Base-by-base conservation (phyloP, 495 filamentous ascomycete species). In the Hypoxylon lienhwacheense region DNA sequence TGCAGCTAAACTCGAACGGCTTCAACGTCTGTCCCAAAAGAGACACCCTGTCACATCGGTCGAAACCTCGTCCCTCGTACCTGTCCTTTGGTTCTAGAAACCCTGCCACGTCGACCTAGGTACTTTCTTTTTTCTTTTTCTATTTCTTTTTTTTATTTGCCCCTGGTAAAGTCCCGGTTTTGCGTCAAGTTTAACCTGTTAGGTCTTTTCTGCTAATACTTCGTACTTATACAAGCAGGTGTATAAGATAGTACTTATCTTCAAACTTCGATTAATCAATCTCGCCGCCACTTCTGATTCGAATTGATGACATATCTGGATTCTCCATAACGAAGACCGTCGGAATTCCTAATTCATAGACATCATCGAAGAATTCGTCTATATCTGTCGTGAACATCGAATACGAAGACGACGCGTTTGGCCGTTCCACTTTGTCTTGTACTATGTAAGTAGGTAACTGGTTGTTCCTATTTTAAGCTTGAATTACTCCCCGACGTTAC, bases 401-500 rank as follows among this genome's bases (percentile, higher is more conserved):
- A 42, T 10, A 20, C 32, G 8, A 36, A 22, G 29, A 41, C 25
- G 10, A 17, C 7, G 21, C 41, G 26, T 34, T 29, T 36, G 45
- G 26, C 21, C 16, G 28, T 61, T 55, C 39, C 46, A 51, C 22
- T 17, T n/a, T 19, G 42, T 24, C 25, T 48, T 48, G 58, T 61
- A n/a, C n/a, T n/a, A n/a, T n/a, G n/a, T n/a, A n/a, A n/a, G n/a
- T n/a, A 55, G 56, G 58, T 61, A 56, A 53, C 58, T 42, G 21
- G 40, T 34, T 48, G 42, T 47, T 52, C 47, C 56, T 56, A 61
- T 48, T 61, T 61, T 61, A 61, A 61, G 58, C 58, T 61, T 61
- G 58, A 61, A 56, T 48, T 61, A 48, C 47, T 61, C 52, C n/a
- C 58, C 58, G 58, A 55, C 47, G 58, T 61, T 15, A 52, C 58